Base-by-base conservation (phyloP, 2,329 filamentous ascomycete genomes). In the Pseudocercospora musae region DNA sequence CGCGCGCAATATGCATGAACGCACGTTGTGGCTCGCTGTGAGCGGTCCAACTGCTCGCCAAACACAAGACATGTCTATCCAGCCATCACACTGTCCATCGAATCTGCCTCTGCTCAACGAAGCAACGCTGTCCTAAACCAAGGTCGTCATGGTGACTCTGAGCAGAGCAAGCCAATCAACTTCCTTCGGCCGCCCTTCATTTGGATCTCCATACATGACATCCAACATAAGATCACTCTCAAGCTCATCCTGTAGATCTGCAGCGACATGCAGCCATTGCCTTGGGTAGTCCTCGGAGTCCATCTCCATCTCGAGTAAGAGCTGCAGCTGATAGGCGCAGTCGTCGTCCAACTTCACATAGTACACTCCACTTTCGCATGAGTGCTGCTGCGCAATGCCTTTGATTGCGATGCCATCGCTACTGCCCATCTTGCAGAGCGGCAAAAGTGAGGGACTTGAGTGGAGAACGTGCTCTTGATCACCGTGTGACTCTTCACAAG, bases 141-240 rank as follows among this genome's bases (percentile, higher is more conserved):
- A 27, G 4, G 48, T 29, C 48, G 23, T 29, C 48, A 52, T 52
- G 23, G 48, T 52, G 15, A 48, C 25, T 0, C 29, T 42, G 13
- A 58, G 23, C 18, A 62, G 49, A 9, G 29, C 9, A 37, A 58
- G 37, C 13, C 49, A 54, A 6, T 56, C 60, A 23, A 62, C 60
- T 23, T 48, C 60, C 9, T 11, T 25, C 27, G 60, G 60, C 23
- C 27, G 21, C 5, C 15, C 55, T 21, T 58, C 33, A 6, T 46
- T 25, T 7, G 53, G 53, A 40, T 56, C 48, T 11, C 31, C 52
- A 40, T 44, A 37, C 59, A 60, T 20, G n/a, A 62, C 18, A n/a
- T 62, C 48, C 11, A 48, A 25, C 46, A 58, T 29, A 23, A 62
- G 20, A n/a, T 62, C 60, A 3, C 49, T 27, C 48, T 62, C 46